Evolutionary conservation across 2,329 filamentous ascomycete species (phyloP).

Genomic region (Trichocomaceae sp.): DNA sequence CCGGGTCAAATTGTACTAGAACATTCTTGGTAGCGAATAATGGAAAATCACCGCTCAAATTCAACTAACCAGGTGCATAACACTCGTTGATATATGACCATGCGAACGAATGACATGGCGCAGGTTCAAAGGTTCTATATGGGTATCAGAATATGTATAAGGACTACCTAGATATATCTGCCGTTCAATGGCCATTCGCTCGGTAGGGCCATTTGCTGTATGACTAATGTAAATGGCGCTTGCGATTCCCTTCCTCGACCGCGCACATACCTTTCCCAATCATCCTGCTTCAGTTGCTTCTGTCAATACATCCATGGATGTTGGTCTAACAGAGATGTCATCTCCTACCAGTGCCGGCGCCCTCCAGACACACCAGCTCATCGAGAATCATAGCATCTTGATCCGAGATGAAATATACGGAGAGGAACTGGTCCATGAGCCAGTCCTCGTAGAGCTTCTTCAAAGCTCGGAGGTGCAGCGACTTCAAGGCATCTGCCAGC

Average conservation of each 20-base stretch:
- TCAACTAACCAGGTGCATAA: not conserved
- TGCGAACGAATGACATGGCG: slow-evolving; percentile 5
- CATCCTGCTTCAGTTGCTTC: too few relatives aligned
- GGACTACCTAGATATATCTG: too few relatives aligned
- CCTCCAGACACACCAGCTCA: slow-evolving; percentile 18
- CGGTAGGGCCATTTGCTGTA: too few relatives aligned
- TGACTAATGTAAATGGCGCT: too few relatives aligned
- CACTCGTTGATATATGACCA: slow-evolving; percentile 6
- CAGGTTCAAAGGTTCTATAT: not conserved
- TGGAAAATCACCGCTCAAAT: not conserved
- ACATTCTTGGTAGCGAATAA: not conserved
- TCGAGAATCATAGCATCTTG: slow-evolving; percentile 3
- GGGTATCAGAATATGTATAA: not conserved
- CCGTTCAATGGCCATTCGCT: too few relatives aligned
- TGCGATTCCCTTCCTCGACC: too few relatives aligned
- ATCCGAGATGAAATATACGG: slow-evolving; percentile 35
- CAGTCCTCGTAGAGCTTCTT: slow-evolving; percentile 33
- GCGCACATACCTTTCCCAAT: too few relatives aligned
- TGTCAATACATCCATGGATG: too few relatives aligned
- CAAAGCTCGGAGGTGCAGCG: slow-evolving; percentile 27
- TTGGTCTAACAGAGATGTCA: too few relatives aligned
- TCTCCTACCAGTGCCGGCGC: not conserved
- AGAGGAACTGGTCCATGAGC: slow-evolving; percentile 22
- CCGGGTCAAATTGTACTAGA: not conserved
- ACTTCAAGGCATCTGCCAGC: slow-evolving; percentile 31